These are phyloP conservation scores for Penicillium expansum DNA, from an alignment of 2,329 filamentous ascomycete species.

Conservation along the genomic window DNA sequence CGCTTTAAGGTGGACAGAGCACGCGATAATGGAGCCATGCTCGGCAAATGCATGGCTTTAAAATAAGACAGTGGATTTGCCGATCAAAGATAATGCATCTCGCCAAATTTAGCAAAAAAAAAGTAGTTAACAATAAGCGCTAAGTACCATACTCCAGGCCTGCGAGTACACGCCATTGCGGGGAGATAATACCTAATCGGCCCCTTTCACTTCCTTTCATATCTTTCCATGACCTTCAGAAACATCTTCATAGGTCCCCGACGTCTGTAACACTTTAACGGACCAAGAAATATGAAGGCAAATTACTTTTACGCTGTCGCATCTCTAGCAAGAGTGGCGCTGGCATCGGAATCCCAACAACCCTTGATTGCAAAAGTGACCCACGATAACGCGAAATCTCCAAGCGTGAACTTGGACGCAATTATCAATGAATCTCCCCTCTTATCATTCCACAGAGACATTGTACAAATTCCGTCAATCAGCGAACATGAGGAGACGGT, in stretches of 20 bases:
- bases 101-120: not conserved
- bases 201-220: not conserved
- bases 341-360: not conserved
- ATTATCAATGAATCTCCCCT: not conserved
- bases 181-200: not conserved
- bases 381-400: not conserved
- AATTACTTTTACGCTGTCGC: not conserved
- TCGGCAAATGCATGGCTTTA: not conserved
- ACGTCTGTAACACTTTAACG: not conserved
- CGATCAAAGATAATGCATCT: not conserved
- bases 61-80: not conserved
- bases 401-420: not conserved
- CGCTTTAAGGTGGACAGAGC: not conserved
- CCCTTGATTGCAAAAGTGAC: not conserved
- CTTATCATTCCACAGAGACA: not conserved
- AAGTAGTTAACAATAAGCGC: not conserved
- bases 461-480: not conserved
- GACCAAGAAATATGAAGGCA: not conserved
- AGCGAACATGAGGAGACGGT: not conserved
- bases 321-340: not conserved
- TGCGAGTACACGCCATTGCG: not conserved
- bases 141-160: not conserved
- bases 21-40: not conserved
- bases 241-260: not conserved
- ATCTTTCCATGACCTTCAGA: not conserved